Conservation (phyloP, 371 early-diverging fungal genomes). For the Encephalitozoon intestinalis region DNA sequence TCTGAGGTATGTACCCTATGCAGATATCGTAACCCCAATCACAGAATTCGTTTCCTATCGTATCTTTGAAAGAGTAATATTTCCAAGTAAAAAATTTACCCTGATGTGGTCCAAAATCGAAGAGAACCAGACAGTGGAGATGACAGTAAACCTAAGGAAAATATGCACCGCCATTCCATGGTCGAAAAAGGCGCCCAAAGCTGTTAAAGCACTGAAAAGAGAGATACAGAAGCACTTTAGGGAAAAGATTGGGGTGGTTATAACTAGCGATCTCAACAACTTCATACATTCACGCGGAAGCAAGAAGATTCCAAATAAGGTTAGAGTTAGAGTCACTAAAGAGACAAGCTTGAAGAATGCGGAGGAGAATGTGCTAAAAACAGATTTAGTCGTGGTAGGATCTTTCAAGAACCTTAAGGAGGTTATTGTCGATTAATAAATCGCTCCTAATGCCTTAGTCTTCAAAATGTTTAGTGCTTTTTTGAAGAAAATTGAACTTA, state of each 20-base stretch:
- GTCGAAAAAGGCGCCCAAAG: conserved; percentile 18
- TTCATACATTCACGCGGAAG: conserved; percentile 24
- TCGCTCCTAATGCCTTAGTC: background rate
- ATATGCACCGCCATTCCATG: conserved; percentile 26
- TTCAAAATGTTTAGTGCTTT: background rate
- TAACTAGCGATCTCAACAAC: conserved; percentile 36
- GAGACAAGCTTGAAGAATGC: conserved; percentile 19
- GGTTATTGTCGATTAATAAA: conserved; percentile 34
- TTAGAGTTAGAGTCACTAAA: conserved; percentile 36
- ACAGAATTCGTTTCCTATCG: background rate
- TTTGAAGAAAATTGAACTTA: too few species aligned
- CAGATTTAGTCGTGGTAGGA: conserved; percentile 30
- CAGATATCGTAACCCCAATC: background rate
- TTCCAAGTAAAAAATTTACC: conserved; percentile 10
- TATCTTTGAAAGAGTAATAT: background rate
- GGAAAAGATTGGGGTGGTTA: conserved; percentile 13
- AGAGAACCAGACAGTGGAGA: conserved; percentile 27
- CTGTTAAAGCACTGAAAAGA: conserved; percentile 23
- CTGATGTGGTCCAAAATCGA: conserved; percentile 21
- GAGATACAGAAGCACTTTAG: conserved; percentile 28
- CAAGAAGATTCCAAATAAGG: conserved; percentile 31
- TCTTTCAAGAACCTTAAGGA: conserved; percentile 39
- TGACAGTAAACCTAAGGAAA: conserved; percentile 37
- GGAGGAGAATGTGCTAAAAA: conserved; percentile 19
- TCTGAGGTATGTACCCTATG: background rate